phyloP scores from a whole-genome alignment of 768 basidiomycete genomes.

The Scleroderma citrinum region DNA sequence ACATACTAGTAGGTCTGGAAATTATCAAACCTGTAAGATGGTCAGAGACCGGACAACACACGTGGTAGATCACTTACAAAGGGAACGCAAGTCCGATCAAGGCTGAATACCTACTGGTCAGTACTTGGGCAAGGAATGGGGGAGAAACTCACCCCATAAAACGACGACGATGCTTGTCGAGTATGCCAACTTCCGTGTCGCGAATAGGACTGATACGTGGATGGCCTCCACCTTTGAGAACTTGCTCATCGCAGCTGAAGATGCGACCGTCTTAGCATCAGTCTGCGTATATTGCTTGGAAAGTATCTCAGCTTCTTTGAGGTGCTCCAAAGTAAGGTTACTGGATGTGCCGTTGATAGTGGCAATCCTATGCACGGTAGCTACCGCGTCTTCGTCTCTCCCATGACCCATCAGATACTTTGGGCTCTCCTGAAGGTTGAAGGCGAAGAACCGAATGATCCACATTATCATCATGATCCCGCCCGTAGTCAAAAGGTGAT shows the following conservation, averaged over 20 bases:
- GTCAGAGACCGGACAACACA: background rate
- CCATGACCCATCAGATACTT: too few species aligned
- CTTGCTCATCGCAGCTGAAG: slow-evolving; percentile 36
- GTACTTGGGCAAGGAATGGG: background rate
- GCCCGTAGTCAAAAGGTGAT: too few species aligned
- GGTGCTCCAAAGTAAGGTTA: slow-evolving; percentile 45
- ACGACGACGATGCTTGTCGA: slow-evolving; percentile 46
- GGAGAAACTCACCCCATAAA: slow-evolving; percentile 44
- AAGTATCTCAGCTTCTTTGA: slow-evolving; percentile 24
- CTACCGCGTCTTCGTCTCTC: too few species aligned
- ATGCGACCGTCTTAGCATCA: slow-evolving; percentile 26
- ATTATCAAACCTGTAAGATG: slow-evolving; percentile 46
- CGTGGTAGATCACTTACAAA: slow-evolving; percentile 33
- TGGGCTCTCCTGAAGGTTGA: too few species aligned
- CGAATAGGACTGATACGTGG: slow-evolving; percentile 46
- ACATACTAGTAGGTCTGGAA: too few species aligned
- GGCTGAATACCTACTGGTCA: slow-evolving; percentile 30
- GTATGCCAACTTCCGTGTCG: too few species aligned
- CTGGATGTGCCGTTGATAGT: slow-evolving; percentile 49
- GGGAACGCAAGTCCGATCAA: slow-evolving; percentile 77
- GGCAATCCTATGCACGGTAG: slow-evolving; percentile 57
- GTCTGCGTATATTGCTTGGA: slow-evolving; percentile 1
- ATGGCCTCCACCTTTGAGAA: slow-evolving; percentile 33
- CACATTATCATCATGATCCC: too few species aligned
- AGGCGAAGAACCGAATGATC: too few species aligned